Evolutionary conservation across 768 basidiomycete genomes (phyloP).

Genomic region (Leucogyrophana mollusca): DNA sequence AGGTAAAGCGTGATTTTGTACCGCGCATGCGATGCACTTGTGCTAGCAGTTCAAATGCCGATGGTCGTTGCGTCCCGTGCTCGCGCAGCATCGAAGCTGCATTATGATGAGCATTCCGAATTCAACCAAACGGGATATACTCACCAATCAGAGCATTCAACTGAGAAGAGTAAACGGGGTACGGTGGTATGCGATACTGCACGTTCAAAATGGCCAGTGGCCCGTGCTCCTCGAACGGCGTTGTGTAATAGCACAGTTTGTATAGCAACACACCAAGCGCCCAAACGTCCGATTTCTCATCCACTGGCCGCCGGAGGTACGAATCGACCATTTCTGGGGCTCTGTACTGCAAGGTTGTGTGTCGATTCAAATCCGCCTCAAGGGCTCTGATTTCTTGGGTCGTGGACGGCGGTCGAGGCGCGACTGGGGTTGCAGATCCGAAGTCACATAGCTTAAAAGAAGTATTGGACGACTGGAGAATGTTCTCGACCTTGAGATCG

Average conservation of each 20-base stretch:
- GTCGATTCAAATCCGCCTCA: slow-evolving; percentile 88
- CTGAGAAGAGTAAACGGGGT: slow-evolving; percentile 80
- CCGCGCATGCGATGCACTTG: slow-evolving; percentile 86
- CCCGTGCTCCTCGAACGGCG: slow-evolving; percentile 98
- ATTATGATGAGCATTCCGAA: slow-evolving; percentile 9
- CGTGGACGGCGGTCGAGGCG: slow-evolving; percentile 66
- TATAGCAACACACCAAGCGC: slow-evolving; percentile 95
- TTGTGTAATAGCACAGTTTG: slow-evolving; percentile 99
- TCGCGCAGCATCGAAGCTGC: slow-evolving; percentile 91
- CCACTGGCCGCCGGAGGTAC: slow-evolving; percentile 76
- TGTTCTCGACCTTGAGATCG: slow-evolving; percentile 99
- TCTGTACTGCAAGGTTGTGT: slow-evolving; percentile 96
- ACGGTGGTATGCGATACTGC: slow-evolving; percentile 88
- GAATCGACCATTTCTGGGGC: slow-evolving; percentile 99
- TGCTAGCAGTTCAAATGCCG: slow-evolving; percentile 81
- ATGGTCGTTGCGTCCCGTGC: slow-evolving; percentile 81
- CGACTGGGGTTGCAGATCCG: slow-evolving; percentile 83
- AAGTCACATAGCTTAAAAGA: slow-evolving; percentile 98
- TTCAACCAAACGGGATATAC: slow-evolving; percentile 17
- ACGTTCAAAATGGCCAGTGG: slow-evolving; percentile 95
- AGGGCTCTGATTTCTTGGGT: slow-evolving; percentile 83
- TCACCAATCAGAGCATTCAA: slow-evolving; percentile 83
- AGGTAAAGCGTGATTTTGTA: slow-evolving; percentile 77
- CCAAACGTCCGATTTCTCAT: slow-evolving; percentile 98
- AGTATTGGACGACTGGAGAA: slow-evolving; percentile 81